These are phyloP conservation scores for Funneliformis caledonium DNA, from an alignment of 371 early-diverging fungal genomes.

Conservation along the genomic window DNA sequence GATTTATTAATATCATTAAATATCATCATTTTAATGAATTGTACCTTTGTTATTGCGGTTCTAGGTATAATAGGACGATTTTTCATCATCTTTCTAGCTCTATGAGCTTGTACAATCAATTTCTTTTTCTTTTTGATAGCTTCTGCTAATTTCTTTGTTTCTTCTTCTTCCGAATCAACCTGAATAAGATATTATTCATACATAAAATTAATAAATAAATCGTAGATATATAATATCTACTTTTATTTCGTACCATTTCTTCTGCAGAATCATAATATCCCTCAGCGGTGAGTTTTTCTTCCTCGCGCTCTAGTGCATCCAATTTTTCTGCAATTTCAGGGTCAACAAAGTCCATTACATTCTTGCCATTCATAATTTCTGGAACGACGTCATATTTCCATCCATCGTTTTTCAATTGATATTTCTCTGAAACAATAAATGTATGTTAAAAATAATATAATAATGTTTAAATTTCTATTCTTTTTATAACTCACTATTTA, in stretches of 20 bases:
- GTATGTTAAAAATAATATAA: neutral
- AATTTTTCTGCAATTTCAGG: slow-evolving; percentile 96
- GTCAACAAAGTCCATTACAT: slow-evolving; percentile 99
- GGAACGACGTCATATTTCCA: slow-evolving; percentile 99
- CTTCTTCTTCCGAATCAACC: slow-evolving; percentile 75
- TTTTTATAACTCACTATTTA: slow-evolving; percentile 65
- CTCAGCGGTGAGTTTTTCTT: slow-evolving; percentile 89
- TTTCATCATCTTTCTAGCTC: slow-evolving; percentile 67
- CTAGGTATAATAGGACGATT: slow-evolving; percentile 69
- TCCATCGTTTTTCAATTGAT: slow-evolving; percentile 82
- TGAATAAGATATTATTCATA: slow-evolving; percentile 13
- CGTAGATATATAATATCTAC: too few relatives aligned
- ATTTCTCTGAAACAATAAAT: slow-evolving; percentile 56
- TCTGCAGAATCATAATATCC: slow-evolving; percentile 93
- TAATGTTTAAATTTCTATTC: neutral
- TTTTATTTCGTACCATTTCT: slow-evolving; percentile 54
- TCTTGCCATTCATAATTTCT: slow-evolving; percentile 99
- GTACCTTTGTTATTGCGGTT: slow-evolving; percentile 55
- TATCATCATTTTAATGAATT: too few relatives aligned
- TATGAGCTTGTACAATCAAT: slow-evolving; percentile 76
- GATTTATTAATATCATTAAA: slow-evolving; percentile 6
- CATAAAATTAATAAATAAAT: neutral
- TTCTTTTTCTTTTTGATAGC: slow-evolving; percentile 87
- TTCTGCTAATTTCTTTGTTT: slow-evolving; percentile 75
- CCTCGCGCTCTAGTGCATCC: slow-evolving; percentile 96